Base-by-base conservation (phyloP, 345 rosid species). In the Durio zibethinus region DNA sequence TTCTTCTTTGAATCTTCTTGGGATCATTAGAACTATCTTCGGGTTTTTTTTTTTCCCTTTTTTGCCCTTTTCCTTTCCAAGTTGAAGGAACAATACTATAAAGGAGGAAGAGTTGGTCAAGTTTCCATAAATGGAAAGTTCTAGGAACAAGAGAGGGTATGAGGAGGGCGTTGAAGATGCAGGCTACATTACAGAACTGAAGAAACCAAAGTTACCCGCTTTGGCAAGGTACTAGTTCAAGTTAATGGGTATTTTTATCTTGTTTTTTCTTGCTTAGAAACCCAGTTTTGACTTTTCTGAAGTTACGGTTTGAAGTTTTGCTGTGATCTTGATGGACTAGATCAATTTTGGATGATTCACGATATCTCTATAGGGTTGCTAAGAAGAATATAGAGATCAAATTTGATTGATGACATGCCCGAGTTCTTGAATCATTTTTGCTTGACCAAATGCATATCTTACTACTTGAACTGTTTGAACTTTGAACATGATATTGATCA, bases 181-280 rank as follows among this genome's bases (percentile, higher is more conserved):
- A 77, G 89, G 81, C 59, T 77, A 81, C 75, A 59, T 83, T 60
- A 84, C 88, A 0, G 95, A 87, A 77, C 82, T 93, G 10, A 94
- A 94, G 82, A 94, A 81, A 86, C 85, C 89, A 54, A 94, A 88
- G 80, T 43, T 91, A 76, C 98, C 97, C 23, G 92, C 92, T 80
- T 89, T 94, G 77, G 97, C 95, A 66, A 90, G 97, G 98, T 94
- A 82, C 76, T 78, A 81, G 54, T 64, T 71, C 76, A 63, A 36
- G 43, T 65, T 2, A 3, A 12, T 61, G 48, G 50, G 14, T 35
- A 31, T 52, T 4, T 47, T 18, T 4, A n/a, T 54, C 18, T 36
- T 11, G 5, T 72, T 73, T 42, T n/a, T 69, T 33, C 4, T 42
- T 53, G 25, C 21, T 7, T 74, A 15, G 35, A 40, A 59, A 59